phyloP scores from a whole-genome alignment of 1,284 basidiomycete genomes.

The Leccinum subrobustum region DNA sequence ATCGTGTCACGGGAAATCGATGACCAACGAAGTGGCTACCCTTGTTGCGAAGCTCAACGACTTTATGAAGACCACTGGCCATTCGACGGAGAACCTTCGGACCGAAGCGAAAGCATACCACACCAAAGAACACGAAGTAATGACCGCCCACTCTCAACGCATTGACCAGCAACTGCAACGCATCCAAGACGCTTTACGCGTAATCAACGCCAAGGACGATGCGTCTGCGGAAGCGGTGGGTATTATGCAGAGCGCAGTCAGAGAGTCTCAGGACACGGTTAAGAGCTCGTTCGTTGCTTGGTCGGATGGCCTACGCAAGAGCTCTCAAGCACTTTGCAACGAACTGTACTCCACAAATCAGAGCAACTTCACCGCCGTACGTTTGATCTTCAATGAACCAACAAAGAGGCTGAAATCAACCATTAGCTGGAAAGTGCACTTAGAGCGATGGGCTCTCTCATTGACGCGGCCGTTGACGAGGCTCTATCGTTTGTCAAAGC shows the following conservation, averaged over 20 bases:
- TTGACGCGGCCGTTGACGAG: slow-evolving; percentile 62
- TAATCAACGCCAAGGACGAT: slow-evolving; percentile 56
- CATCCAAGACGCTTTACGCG: slow-evolving; percentile 56
- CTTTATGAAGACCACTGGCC: slow-evolving; percentile 57
- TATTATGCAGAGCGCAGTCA: slow-evolving; percentile 46
- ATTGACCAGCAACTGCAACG: slow-evolving; percentile 62
- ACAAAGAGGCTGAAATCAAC: slow-evolving; percentile 1
- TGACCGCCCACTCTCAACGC: slow-evolving; percentile 51
- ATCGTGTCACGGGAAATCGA: slow-evolving; percentile 56
- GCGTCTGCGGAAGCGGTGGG: slow-evolving; percentile 53
- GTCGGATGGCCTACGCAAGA: slow-evolving; percentile 49
- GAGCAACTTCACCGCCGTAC: slow-evolving; percentile 44
- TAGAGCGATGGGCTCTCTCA: slow-evolving; percentile 48
- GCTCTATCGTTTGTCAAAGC: slow-evolving; percentile 55
- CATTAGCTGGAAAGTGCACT: slow-evolving; percentile 53
- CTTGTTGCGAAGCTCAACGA: slow-evolving; percentile 62
- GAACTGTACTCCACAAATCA: slow-evolving; percentile 45
- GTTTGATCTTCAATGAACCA: slow-evolving; percentile 19
- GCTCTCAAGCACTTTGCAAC: slow-evolving; percentile 46
- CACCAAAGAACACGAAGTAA: slow-evolving; percentile 53
- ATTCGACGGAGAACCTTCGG: slow-evolving; percentile 53
- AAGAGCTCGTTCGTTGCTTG: slow-evolving; percentile 53
- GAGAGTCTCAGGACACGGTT: slow-evolving; percentile 53
- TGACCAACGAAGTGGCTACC: slow-evolving; percentile 49
- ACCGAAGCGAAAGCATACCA: slow-evolving; percentile 57